These are phyloP conservation scores for Cutaneotrichosporon spelunceum DNA, from an alignment of 1,284 basidiomycete genomes.

Conservation along the genomic window DNA sequence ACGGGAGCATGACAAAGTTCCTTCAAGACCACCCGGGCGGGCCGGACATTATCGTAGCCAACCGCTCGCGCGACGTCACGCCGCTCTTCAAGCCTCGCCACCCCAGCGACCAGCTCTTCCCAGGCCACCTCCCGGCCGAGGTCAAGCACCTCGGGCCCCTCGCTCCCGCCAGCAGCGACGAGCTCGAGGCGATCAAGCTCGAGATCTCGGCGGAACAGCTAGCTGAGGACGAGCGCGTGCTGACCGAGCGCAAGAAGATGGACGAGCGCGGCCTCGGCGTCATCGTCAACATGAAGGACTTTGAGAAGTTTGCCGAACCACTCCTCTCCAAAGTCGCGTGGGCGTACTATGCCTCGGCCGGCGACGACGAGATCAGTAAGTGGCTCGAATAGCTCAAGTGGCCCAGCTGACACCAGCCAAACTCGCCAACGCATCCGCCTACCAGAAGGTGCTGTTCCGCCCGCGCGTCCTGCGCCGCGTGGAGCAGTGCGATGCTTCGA, in stretches of 20 bases:
- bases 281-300: slow-evolving; percentile 46
- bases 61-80: slow-evolving; percentile 45
- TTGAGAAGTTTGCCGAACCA: slow-evolving; percentile 58
- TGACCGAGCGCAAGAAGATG: slow-evolving; percentile 34
- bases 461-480: slow-evolving; percentile 73
- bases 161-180: slow-evolving; percentile 29
- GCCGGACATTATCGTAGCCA: slow-evolving; percentile 41
- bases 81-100: slow-evolving; percentile 46
- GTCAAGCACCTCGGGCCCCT: slow-evolving; percentile 35
- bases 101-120: slow-evolving; percentile 44
- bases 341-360: slow-evolving; percentile 76
- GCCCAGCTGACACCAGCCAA: slow-evolving; percentile 35
- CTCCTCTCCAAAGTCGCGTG: slow-evolving; percentile 68
- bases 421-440: slow-evolving; percentile 67
- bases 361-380: slow-evolving; percentile 76
- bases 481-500: slow-evolving; percentile 66
- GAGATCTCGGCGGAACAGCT: slow-evolving; percentile 38
- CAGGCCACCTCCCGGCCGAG: slow-evolving; percentile 37
- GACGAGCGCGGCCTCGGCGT: slow-evolving; percentile 42
- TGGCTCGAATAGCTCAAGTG: slow-evolving; percentile 16
- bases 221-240: slow-evolving; percentile 38
- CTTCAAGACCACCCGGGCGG: slow-evolving; percentile 48
- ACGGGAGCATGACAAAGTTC: slow-evolving; percentile 43
- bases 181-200: slow-evolving; percentile 36
- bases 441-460: slow-evolving; percentile 74